Conservation (phyloP, 495 filamentous ascomycete genomes). For the Lentithecium fluviatile region DNA sequence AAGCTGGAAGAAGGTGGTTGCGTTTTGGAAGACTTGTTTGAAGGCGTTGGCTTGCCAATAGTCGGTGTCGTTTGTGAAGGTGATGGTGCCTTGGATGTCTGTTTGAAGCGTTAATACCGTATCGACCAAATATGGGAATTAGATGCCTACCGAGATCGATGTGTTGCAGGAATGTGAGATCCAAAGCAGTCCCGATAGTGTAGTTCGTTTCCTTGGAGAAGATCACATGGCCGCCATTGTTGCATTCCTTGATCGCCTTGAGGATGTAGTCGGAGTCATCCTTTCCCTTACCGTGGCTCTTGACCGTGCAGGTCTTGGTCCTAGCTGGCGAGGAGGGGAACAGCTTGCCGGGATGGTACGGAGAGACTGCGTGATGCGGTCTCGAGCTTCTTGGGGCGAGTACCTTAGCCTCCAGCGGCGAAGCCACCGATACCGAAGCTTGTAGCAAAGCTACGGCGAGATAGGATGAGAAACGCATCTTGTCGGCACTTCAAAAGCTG, state of each 20-base stretch:
- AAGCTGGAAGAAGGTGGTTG: constrained; percentile 67
- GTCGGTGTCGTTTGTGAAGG: constrained; percentile 63
- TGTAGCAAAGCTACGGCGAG: constrained; percentile 6
- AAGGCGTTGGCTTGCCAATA: constrained; percentile 67
- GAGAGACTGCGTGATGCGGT: constrained; percentile 18
- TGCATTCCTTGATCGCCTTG: constrained; percentile 59
- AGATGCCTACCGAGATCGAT: constrained; percentile 53
- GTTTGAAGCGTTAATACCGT: constrained; percentile 3
- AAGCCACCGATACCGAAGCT: constrained; percentile 23
- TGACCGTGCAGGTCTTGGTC: constrained; percentile 33
- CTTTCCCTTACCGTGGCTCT: constrained; percentile 44
- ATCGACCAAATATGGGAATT: constrained; percentile 1
- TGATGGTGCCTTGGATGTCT: constrained; percentile 57
- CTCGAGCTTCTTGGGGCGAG: neutral
- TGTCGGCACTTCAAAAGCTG: neutral
- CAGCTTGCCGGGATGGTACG: constrained; percentile 20
- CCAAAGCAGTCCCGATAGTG: constrained; percentile 62
- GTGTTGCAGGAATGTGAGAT: constrained; percentile 62
- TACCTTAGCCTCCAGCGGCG: neutral
- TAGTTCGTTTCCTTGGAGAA: constrained; percentile 58
- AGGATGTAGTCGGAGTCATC: constrained; percentile 63
- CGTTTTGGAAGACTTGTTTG: constrained; percentile 62
- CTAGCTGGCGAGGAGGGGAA: constrained; percentile 31
- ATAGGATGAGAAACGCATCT: neutral
- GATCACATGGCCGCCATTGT: constrained; percentile 65